These are phyloP conservation scores for Xylaria hypoxylon DNA, from an alignment of 2,329 filamentous ascomycete species.

Conservation along the genomic window DNA sequence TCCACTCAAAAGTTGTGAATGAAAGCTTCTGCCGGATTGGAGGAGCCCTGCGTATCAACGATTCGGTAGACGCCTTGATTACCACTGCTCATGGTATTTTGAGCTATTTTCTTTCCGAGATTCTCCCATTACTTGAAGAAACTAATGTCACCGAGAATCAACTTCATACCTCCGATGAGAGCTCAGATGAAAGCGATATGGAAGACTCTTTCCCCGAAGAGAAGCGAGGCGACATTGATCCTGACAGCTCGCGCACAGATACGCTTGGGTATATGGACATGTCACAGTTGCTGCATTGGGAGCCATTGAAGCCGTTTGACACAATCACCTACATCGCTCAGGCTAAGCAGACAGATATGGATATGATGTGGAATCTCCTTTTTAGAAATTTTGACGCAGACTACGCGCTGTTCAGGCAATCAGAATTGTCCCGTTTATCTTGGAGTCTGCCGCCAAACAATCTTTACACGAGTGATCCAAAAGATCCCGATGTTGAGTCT, in stretches of 20 bases:
- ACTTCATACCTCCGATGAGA: background rate
- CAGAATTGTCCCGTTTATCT: background rate
- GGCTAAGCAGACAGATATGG: background rate
- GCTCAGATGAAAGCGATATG: background rate
- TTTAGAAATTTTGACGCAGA: slow-evolving; percentile 12
- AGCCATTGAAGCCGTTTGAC: slow-evolving; percentile 11
- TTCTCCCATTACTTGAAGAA: background rate
- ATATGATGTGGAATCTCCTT: background rate
- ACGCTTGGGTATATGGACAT: background rate
- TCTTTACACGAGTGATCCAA: background rate
- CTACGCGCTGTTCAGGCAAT: slow-evolving; percentile 13
- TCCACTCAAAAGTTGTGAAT: slow-evolving; percentile 2
- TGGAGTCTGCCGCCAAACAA: background rate
- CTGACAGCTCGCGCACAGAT: background rate
- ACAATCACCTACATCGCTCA: slow-evolving; percentile 18
- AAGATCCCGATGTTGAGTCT: background rate
- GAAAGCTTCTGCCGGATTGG: slow-evolving; percentile 16
- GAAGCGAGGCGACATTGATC: background rate
- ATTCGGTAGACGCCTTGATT: slow-evolving; percentile 7
- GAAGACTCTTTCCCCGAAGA: background rate
- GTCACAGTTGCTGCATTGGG: background rate
- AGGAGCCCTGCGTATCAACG: slow-evolving; percentile 13
- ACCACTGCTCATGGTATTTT: slow-evolving; percentile 18
- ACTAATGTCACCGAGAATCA: background rate
- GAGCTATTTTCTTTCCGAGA: slow-evolving; percentile 2